Conservation (phyloP, 2,329 filamentous ascomycete genomes). For the Sclerotinia trifoliorum region DNA sequence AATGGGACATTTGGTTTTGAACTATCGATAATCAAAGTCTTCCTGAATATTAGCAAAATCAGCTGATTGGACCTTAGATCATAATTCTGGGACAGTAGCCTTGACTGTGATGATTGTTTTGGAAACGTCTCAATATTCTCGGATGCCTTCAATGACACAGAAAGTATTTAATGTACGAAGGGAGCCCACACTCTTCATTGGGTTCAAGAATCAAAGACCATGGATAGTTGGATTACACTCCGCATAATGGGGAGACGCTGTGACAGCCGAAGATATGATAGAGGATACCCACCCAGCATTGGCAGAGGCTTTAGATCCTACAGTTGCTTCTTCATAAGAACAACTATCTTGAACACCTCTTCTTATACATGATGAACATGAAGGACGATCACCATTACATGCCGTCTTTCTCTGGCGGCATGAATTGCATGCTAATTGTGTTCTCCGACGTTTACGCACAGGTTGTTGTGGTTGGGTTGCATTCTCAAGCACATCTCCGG, state of each 20-base stretch:
- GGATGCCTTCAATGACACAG: too few species aligned
- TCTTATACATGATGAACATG: slow-evolving; percentile 23
- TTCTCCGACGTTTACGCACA: slow-evolving; percentile 25
- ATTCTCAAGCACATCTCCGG: not conserved
- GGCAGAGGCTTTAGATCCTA: slow-evolving; percentile 11
- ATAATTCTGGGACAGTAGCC: not conserved
- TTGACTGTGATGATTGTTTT: not conserved
- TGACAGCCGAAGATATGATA: not conserved
- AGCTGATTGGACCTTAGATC: not conserved
- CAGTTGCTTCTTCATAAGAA: slow-evolving; percentile 24
- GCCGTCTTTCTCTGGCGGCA: slow-evolving; percentile 27
- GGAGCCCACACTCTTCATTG: not conserved
- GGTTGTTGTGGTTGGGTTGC: not conserved
- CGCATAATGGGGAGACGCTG: not conserved
- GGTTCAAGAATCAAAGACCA: not conserved
- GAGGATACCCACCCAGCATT: slow-evolving; percentile 3
- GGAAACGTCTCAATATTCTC: not conserved
- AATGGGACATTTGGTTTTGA: not conserved
- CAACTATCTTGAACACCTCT: slow-evolving; percentile 22
- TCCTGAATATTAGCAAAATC: not conserved
- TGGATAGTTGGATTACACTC: too few species aligned
- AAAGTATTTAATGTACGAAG: not conserved
- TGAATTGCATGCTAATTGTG: slow-evolving; percentile 26
- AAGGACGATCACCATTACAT: slow-evolving; percentile 26
- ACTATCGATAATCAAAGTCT: not conserved